Conservation (phyloP, 2,329 filamentous ascomycete genomes). For the Endoconidiophora laricicola region DNA sequence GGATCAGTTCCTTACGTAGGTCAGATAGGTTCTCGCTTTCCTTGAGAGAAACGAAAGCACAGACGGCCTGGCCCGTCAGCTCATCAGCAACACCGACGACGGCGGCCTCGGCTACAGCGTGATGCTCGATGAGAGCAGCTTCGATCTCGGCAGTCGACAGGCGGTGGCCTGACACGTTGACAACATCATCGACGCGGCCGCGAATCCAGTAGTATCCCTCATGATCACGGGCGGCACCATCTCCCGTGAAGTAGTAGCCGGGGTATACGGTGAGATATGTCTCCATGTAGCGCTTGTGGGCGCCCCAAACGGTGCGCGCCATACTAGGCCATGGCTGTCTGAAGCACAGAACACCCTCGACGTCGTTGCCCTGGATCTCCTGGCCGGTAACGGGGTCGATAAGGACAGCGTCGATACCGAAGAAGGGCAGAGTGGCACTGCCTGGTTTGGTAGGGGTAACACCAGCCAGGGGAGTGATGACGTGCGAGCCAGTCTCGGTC, state of each 20-base stretch:
- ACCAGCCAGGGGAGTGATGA: conserved; percentile 84
- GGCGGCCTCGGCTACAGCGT: conserved; percentile 77
- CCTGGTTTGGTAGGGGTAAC: conserved; percentile 94
- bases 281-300: conserved; percentile 97
- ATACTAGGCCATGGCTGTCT: conserved; percentile 98
- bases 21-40: conserved; percentile 53
- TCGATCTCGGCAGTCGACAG: conserved; percentile 96
- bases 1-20: conserved; percentile 79
- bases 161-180: conserved; percentile 93
- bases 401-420: conserved; percentile 93
- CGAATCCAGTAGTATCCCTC: conserved; percentile 99
- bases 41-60: conserved; percentile 89
- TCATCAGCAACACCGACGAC: conserved; percentile 90
- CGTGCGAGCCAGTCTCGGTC: conserved; percentile 93
- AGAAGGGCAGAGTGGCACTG: conserved; percentile 90
- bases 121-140: conserved; percentile 86
- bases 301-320: conserved; percentile 93
- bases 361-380: conserved; percentile 87
- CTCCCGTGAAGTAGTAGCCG: conserved; percentile 92
- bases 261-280: conserved; percentile 96
- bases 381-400: conserved; percentile 91
- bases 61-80: conserved; percentile 90
- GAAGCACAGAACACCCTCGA: conserved; percentile 91
- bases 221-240: conserved; percentile 88
- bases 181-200: conserved; percentile 92